phyloP scores from a whole-genome alignment of 306 rosid genomes.

The Vicia sativa region DNA sequence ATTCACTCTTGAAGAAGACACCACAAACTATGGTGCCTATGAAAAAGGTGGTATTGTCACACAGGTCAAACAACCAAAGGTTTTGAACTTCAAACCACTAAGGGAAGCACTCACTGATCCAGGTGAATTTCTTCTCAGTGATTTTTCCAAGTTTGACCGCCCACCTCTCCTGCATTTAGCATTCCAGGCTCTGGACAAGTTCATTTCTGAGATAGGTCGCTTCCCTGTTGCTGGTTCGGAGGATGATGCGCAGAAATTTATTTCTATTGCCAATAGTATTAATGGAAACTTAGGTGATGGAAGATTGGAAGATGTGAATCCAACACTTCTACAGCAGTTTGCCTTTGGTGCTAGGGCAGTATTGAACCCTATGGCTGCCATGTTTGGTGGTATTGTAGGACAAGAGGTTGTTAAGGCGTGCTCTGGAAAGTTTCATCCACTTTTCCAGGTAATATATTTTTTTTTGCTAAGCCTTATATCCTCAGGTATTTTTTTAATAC shows the following conservation, averaged over 20 bases:
- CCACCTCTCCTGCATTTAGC: conserved; percentile 86
- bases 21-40: conserved; percentile 72
- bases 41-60: conserved; percentile 93
- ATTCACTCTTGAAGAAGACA: conserved; percentile 86
- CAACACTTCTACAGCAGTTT: conserved; percentile 71
- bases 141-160: conserved; percentile 86
- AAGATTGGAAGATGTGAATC: conserved; percentile 67
- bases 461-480: conserved; percentile 10
- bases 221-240: conserved; percentile 85
- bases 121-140: conserved; percentile 88
- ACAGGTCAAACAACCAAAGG: conserved; percentile 88
- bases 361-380: conserved; percentile 94
- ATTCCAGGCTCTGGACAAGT: conserved; percentile 82
- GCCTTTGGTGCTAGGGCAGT: conserved; percentile 91
- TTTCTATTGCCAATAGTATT: conserved; percentile 59
- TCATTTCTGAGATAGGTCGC: conserved; percentile 63
- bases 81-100: conserved; percentile 84
- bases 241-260: conserved; percentile 75
- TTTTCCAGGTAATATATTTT: conserved; percentile 65
- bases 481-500: not conserved
- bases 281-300: conserved; percentile 67
- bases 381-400: conserved; percentile 93
- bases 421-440: conserved; percentile 96
- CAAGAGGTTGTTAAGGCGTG: conserved; percentile 96
- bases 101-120: conserved; percentile 76